These are phyloP conservation scores for Aspergillus uvarum DNA, from an alignment of 2,329 filamentous ascomycete genomes.

Conservation along the genomic window DNA sequence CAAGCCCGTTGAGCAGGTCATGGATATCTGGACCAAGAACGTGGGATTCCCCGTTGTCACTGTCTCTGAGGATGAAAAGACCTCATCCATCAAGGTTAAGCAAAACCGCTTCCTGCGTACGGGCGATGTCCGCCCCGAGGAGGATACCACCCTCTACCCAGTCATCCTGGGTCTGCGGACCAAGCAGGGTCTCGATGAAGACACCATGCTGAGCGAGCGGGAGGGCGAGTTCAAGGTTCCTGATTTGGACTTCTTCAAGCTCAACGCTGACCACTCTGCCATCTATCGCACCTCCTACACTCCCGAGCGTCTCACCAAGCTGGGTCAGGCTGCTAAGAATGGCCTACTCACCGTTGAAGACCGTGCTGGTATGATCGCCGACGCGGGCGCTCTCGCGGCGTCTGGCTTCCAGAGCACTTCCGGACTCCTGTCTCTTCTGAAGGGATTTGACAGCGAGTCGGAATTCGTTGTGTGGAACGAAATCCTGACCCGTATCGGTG, in stretches of 20 bases:
- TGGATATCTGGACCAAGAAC: slow-evolving; percentile 96
- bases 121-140: slow-evolving; percentile 88
- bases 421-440: slow-evolving; percentile 78
- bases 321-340: slow-evolving; percentile 79
- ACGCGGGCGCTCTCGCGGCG: slow-evolving; percentile 83
- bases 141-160: slow-evolving; percentile 83
- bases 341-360: slow-evolving; percentile 84
- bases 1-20: slow-evolving; percentile 84
- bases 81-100: slow-evolving; percentile 77
- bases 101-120: slow-evolving; percentile 95
- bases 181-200: slow-evolving; percentile 77
- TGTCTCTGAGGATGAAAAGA: slow-evolving; percentile 71
- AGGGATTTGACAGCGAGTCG: slow-evolving; percentile 76
- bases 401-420: slow-evolving; percentile 95
- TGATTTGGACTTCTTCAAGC: slow-evolving; percentile 86
- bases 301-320: slow-evolving; percentile 78
- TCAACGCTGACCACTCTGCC: slow-evolving; percentile 91
- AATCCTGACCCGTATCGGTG: slow-evolving; percentile 73
- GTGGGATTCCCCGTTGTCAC: slow-evolving; percentile 89
- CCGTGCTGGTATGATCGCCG: slow-evolving; percentile 89
- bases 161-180: slow-evolving; percentile 85
- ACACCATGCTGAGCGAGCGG: slow-evolving; percentile 68
- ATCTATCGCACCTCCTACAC: slow-evolving; percentile 89
- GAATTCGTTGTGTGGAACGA: slow-evolving; percentile 97
- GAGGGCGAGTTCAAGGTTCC: slow-evolving; percentile 76